Conservation (phyloP, 176 grass and related monocot genomes). For the Bonia amplexicaulis region DNA sequence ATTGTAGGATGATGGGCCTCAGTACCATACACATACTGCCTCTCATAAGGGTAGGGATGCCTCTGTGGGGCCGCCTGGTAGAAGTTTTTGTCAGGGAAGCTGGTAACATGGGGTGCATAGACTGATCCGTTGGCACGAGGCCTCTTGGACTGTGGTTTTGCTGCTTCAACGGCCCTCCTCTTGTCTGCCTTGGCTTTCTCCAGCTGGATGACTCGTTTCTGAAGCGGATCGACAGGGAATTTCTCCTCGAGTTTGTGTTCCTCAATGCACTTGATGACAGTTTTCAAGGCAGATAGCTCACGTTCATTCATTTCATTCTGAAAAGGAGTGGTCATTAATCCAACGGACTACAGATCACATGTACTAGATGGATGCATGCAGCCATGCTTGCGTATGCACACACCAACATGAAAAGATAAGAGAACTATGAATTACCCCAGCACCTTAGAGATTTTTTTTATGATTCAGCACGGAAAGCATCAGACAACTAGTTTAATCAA, state of each 20-base stretch:
- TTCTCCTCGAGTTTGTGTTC: constrained; percentile 78
- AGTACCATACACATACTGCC: constrained; percentile 54
- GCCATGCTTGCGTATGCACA: background rate
- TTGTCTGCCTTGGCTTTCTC: constrained; percentile 97
- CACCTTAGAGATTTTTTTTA: background rate
- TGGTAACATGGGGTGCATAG: constrained; percentile 39
- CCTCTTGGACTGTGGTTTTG: constrained; percentile 77
- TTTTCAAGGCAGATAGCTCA: constrained; percentile 71
- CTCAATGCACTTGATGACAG: constrained; percentile 76
- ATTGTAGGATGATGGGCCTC: constrained; percentile 53
- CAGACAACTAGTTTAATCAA: background rate
- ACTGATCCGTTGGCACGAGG: constrained; percentile 56
- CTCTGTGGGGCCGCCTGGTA: constrained; percentile 55
- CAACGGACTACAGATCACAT: background rate
- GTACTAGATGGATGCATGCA: background rate
- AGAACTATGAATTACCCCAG: background rate
- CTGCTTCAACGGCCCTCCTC: constrained; percentile 61
- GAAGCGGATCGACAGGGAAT: constrained; percentile 60
- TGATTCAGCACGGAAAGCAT: background rate
- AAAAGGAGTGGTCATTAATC: constrained; percentile 5
- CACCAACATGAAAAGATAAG: background rate
- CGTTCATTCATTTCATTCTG: constrained; percentile 88
- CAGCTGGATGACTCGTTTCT: constrained; percentile 63
- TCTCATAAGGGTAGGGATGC: constrained; percentile 50
- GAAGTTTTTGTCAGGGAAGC: constrained; percentile 64